Evolutionary conservation across 208 protist genomes (phyloP), one percentile per base, ranked within the genome.

Genomic region (Crithidia fasciculata): DNA sequence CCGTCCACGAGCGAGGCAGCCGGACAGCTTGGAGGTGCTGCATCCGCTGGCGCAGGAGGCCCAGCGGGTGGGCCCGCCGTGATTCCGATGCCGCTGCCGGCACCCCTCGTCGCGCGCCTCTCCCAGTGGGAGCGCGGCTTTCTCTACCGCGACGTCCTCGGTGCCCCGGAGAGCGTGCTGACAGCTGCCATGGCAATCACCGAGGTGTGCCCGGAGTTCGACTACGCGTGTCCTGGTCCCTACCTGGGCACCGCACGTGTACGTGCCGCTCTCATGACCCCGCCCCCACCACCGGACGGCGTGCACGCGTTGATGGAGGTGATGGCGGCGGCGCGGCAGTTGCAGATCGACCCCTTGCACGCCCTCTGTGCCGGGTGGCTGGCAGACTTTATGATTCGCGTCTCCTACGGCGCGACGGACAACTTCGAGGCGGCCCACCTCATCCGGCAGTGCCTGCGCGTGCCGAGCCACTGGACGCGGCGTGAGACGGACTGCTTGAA

Each of bases 401-500:
- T 73, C 13, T 85, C 79, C n/a, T 93, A 93, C 78, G 75, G 76
- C 4, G 80, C 83, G 8, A 62, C 66, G 16, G 80, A 96, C 59
- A 84, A 85, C 76, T 90, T 96, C 56, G 84, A 87, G 64, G 84
- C 91, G 4, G 91, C 91, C 6, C 83, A 86, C 37, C 61, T 92
- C 2, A 87, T 96, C n/a, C 88, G 86, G 12, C 62, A 87, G 61
- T 88, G 80, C 57, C 93, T 96, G 55, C 47, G 80, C 12, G 76
- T 91, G 52, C 56, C 84, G 37, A 88, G 80, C 58, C 85, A 94
- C 68, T 96, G 88, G 84, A 90, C 43, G 28, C 61, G 78, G 28
- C 71, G 80, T 7, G 91, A 96, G 52, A 83, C 83, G 67, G 88
- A 93, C 63, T 91, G 82, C 47, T 73, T 96, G 18, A 89, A 87